Evolutionary conservation across 352 stramenopile genomes (phyloP), one percentile per base, ranked within the genome.

Genomic region (Achlya hypogyna): DNA sequence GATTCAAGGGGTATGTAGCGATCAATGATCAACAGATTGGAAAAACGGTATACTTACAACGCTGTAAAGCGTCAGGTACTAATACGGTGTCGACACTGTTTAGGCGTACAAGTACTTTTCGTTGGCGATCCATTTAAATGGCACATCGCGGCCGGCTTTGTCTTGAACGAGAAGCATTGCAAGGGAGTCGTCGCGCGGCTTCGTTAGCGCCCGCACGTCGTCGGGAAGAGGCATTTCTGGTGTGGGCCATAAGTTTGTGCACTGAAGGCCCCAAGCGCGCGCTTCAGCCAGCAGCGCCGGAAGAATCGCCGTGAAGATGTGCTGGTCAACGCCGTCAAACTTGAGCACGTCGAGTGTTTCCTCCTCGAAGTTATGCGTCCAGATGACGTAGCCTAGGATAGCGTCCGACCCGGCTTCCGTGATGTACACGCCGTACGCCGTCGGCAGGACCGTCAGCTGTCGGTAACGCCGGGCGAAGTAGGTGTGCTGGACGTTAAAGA

Each of bases 31-130:
- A n/a, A n/a, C n/a, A n/a, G n/a, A n/a, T n/a, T n/a, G n/a, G n/a
- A n/a, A n/a, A n/a, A n/a, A n/a, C n/a, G n/a, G n/a, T n/a, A n/a
- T n/a, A n/a, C n/a, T n/a, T n/a, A n/a, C n/a, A n/a, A n/a, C n/a
- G n/a, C n/a, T n/a, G n/a, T n/a, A n/a, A n/a, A n/a, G n/a, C n/a
- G n/a, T n/a, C n/a, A n/a, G n/a, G n/a, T n/a, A n/a, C n/a, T n/a
- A n/a, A n/a, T n/a, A n/a, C n/a, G n/a, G n/a, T n/a, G n/a, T n/a
- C n/a, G n/a, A n/a, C n/a, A n/a, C n/a, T n/a, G n/a, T n/a, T 45
- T 45, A 56, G 2, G 49, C 49, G n/a, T 56, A 56, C 49, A 56
- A 56, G 31, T 56, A 56, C 31, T 56, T 56, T 56, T 56, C 49
- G 8, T 56, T 56, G 2, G 49, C 25, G 8, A 56, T 20, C 49